Evolutionary conservation across 257 asterid species (phyloP), one percentile per base, ranked within the genome.

Genomic region (Fraxinus cuspidata): DNA sequence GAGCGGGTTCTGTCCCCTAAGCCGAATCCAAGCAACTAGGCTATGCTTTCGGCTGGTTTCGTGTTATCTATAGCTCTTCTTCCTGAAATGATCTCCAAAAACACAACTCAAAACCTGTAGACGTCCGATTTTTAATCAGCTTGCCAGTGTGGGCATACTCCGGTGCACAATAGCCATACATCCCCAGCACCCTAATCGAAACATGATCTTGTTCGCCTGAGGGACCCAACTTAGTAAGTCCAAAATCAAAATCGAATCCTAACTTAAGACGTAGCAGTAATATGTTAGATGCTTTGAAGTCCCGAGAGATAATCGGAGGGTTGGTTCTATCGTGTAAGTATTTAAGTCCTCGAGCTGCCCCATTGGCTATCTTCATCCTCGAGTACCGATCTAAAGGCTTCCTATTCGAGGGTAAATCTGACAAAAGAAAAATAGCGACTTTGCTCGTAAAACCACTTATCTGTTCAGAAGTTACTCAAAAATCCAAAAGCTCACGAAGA

Each of bases 181-280:
- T 86, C 37, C 87, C 87, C 86, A 88, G 82, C 70, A 84, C 87
- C 79, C 86, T 78, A 4, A 88, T 88, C 28, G 88, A 82, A 11
- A 81, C 88, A 15, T 80, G 85, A 84, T 84, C 88, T 32, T 86
- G 75, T 15, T 77, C 85, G 21, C 78, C 85, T 7, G 78, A 73
- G 28, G 87, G 87, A 65, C 86, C 88, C 69, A 86, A 75, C 74
- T 86, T 86, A 3, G 90, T 88, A 29, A 88, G 88, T 27, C 92
- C 87, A 53, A 88, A 88, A 77, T 85, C 90, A 25, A 89, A 85
- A n/a, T n/a, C n/a, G n/a, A n/a, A n/a, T n/a, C n/a, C n/a, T n/a
- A n/a, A n/a, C n/a, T n/a, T n/a, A n/a, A n/a, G n/a, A n/a, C n/a
- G n/a, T n/a, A n/a, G n/a, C 49, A 88, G 72, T 49, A 88, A 74